phyloP scores from a whole-genome alignment of 129 eudicot genomes.

The Apium graveolens region DNA sequence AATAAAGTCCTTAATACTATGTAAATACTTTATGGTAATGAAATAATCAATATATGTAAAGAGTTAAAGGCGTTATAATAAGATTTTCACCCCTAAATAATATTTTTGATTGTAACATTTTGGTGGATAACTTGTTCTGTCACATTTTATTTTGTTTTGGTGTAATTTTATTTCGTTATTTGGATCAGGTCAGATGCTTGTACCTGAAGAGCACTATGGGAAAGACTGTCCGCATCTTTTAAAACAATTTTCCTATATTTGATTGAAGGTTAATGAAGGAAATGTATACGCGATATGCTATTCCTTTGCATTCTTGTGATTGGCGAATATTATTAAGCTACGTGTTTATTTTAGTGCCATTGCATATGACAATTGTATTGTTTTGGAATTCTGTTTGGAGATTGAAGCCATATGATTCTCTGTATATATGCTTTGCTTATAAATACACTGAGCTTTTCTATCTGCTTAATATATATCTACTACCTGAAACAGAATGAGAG shows the following conservation, averaged over 20 bases:
- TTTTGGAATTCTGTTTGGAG: constrained; percentile 1
- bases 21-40: not conserved
- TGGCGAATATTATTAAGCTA: not conserved
- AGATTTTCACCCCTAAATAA: not conserved
- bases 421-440: not conserved
- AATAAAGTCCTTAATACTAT: not conserved
- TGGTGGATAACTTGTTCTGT: not conserved
- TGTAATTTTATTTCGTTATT: not conserved
- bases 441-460: no score
- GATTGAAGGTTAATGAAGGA: not conserved
- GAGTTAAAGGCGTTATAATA: not conserved
- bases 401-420: not conserved
- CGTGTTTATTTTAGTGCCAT: not conserved
- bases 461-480: no score
- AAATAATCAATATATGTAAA: not conserved
- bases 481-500: not conserved
- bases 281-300: not conserved
- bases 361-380: not conserved
- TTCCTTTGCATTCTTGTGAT: not conserved
- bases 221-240: constrained; percentile 14
- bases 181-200: constrained; percentile 17
- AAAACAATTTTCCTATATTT: not conserved
- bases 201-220: constrained; percentile 19
- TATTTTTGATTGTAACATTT: not conserved
- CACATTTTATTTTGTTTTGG: not conserved